phyloP scores from a whole-genome alignment of 2,329 filamentous ascomycete species.

The Phialocephala sp. region DNA sequence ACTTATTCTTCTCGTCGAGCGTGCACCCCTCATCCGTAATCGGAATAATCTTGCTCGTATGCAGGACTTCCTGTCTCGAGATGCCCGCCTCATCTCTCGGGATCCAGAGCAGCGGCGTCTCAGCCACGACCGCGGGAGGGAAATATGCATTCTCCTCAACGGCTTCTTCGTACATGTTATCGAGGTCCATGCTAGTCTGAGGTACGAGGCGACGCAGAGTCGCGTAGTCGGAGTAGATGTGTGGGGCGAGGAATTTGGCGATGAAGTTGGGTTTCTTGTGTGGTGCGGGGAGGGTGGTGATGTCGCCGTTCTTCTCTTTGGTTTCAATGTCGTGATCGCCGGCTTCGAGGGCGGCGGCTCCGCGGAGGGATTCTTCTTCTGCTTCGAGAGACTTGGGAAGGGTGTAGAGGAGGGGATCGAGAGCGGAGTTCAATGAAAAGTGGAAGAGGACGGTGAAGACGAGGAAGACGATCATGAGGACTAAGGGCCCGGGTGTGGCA shows the following conservation, averaged over 20 bases:
- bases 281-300: slow-evolving; percentile 38
- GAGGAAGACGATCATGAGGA: slow-evolving; percentile 78
- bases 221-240: slow-evolving; percentile 75
- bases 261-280: slow-evolving; percentile 63
- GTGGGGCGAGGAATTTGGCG: slow-evolving; percentile 76
- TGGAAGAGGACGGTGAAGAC: slow-evolving; percentile 80
- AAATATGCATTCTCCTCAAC: slow-evolving; percentile 73
- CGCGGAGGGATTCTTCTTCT: slow-evolving; percentile 52
- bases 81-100: slow-evolving; percentile 77
- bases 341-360: slow-evolving; percentile 31
- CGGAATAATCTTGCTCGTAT: slow-evolving; percentile 72
- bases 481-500: slow-evolving; percentile 68
- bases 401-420: slow-evolving; percentile 77
- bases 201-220: slow-evolving; percentile 74
- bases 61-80: slow-evolving; percentile 76
- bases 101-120: slow-evolving; percentile 80
- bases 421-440: slow-evolving; percentile 71
- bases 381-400: slow-evolving; percentile 76
- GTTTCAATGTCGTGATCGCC: slow-evolving; percentile 20
- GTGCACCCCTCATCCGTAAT: slow-evolving; percentile 81
- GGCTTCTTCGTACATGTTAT: slow-evolving; percentile 65
- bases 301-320: slow-evolving; percentile 36
- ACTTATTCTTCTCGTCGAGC: slow-evolving; percentile 72
- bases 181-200: slow-evolving; percentile 48
- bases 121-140: slow-evolving; percentile 70